Evolutionary conservation across 2,329 filamentous ascomycete species (phyloP).

Genomic region (Neonectria magnoliae): DNA sequence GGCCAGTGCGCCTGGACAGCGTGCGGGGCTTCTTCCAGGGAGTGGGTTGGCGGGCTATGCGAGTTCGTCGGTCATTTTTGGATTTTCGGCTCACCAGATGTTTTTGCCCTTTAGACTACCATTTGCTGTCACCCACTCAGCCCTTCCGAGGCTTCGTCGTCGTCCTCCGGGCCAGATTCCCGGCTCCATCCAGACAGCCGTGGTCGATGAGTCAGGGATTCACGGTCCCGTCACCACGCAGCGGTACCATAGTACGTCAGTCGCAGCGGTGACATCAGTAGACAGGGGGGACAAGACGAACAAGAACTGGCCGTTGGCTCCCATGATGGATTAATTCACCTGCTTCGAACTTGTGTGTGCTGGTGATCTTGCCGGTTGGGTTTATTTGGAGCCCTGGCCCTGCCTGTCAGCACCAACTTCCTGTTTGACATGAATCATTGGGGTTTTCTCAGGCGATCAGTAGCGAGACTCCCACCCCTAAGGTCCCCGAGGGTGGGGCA

Average conservation of each 20-base stretch:
- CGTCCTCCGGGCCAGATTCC: slow-evolving; percentile 7
- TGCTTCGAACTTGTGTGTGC: neutral
- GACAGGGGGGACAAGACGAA: slow-evolving; percentile 1
- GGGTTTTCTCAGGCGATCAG: slow-evolving; percentile 20
- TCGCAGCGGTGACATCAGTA: slow-evolving; percentile 16
- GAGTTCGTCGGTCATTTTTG: slow-evolving; percentile 17
- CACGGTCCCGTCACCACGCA: too few species aligned
- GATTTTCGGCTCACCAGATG: neutral
- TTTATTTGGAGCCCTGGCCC: slow-evolving; percentile 4
- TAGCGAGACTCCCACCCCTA: slow-evolving; percentile 5
- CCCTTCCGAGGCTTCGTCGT: slow-evolving; percentile 15
- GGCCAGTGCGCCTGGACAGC: slow-evolving; percentile 20
- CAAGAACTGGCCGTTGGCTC: neutral
- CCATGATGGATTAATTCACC: neutral
- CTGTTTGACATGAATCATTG: neutral
- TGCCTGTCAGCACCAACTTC: slow-evolving; percentile 22
- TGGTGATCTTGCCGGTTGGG: neutral
- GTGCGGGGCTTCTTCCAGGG: slow-evolving; percentile 20
- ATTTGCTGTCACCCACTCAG: slow-evolving; percentile 5
- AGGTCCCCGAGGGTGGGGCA: slow-evolving; percentile 28
- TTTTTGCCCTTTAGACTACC: neutral
- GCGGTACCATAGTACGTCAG: too few species aligned
- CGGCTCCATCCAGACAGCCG: slow-evolving; percentile 10
- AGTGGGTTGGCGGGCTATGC: slow-evolving; percentile 28
- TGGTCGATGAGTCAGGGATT: slow-evolving; percentile 14